Base-by-base conservation (phyloP, 2,329 filamentous ascomycete species). In the Fusarium sp. region DNA sequence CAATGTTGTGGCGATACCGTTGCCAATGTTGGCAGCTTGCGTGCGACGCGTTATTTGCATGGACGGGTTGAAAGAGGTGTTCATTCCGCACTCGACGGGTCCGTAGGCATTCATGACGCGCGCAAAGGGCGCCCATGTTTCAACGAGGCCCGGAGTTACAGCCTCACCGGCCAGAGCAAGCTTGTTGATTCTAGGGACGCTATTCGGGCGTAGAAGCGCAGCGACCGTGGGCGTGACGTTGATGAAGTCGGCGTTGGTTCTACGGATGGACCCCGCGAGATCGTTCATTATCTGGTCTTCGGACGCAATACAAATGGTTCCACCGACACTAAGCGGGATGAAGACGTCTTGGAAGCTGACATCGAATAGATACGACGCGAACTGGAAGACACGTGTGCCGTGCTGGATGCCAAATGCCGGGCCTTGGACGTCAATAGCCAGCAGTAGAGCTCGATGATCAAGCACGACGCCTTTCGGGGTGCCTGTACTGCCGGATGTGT, bases 21-120 rank as follows among this genome's bases (percentile, higher is more conserved):
- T 55, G 41, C 52, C 52, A 55, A 55, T 55, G 52, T 55, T 55
- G 52, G 52, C 52, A 55, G 52, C 52, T 55, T 55, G 52, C 27
- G 40, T 55, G 40, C 52, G 52, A 25, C 27, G 27, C 40, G 40
- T 55, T 29, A 25, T 55, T 55, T 45, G 52, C 52, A 45, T 55
- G 20, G 52, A 55, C 13, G 52, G 40, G 40, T 55, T 55, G 41
- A 45, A 55, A 55, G 52, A 55, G 52, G 52, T 55, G 52, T 55
- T 55, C 52, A 55, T 55, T 55, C 52, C 52, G 52, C 52, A 55
- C 52, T 55, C 52, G 27, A 55, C 52, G 40, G 52, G 52, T 45
- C 52, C 52, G 52, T 55, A 55, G 40, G 52, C 52, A 45, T 55
- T 55, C 52, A 55, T 55, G 52, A 55, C 52, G 27, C 52, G 52